Conservation (phyloP, 345 rosid species). For the Eucalyptus rudis region DNA sequence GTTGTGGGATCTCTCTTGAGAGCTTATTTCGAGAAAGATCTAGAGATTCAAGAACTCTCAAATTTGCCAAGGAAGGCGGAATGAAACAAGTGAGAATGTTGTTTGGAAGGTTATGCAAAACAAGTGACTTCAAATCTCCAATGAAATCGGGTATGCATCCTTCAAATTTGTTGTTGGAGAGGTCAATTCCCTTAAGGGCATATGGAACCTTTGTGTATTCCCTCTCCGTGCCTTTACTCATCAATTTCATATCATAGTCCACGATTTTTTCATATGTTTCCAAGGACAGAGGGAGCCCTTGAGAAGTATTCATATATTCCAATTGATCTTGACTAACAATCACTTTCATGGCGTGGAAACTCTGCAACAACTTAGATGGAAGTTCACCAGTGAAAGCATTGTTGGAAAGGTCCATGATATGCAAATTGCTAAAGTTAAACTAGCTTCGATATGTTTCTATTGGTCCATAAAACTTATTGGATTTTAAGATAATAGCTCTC, state of each 20-base stretch:
- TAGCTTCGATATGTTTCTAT: not conserved
- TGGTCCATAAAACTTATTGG: not conserved
- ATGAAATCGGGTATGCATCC: not conserved
- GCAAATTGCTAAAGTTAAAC: not conserved
- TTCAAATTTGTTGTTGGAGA: not conserved
- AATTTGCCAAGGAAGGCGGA: not conserved
- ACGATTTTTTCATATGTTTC: not conserved
- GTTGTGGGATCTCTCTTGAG: not conserved
- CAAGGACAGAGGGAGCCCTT: accelerated
- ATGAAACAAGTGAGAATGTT: not conserved
- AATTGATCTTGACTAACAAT: not conserved
- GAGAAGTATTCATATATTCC: not conserved
- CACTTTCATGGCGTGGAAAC: not conserved
- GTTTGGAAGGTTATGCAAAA: not conserved
- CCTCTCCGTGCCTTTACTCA: not conserved
- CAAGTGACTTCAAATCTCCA: not conserved
- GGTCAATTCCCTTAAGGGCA: not conserved
- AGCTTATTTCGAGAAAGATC: not conserved
- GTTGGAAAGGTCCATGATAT: not conserved
- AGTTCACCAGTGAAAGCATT: not conserved
- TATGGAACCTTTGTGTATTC: not conserved
- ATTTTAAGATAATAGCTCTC: not conserved
- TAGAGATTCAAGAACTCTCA: not conserved
- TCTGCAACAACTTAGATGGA: not conserved
- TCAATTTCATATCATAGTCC: not conserved